Evolutionary conservation across 225 moss, liverwort and hornwort species (phyloP).

Genomic region (Polytrichum commune): DNA sequence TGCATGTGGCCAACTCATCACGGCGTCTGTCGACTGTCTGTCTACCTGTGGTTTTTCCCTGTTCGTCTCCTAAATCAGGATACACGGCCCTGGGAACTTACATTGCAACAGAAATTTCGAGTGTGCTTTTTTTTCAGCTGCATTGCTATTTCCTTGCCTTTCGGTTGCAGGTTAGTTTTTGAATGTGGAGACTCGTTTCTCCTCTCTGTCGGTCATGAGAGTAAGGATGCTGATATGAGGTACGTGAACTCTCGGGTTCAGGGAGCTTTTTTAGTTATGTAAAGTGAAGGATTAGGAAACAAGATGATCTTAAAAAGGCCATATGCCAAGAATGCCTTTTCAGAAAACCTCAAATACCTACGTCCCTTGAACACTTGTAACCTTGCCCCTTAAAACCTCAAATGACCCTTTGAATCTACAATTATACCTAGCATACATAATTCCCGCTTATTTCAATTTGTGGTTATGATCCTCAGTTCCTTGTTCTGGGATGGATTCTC

Average conservation of each 20-base stretch:
- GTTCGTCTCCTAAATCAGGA: slow-evolving; percentile 30
- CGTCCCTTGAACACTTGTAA: background rate
- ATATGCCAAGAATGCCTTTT: background rate
- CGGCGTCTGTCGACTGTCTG: slow-evolving; percentile 1
- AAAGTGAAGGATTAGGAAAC: no score
- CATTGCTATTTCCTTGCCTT: slow-evolving; percentile 24
- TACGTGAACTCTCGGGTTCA: no score
- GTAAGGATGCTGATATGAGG: no score
- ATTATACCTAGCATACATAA: no score
- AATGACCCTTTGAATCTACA: no score
- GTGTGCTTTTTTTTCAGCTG: slow-evolving; percentile 27
- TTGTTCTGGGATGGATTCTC: no score
- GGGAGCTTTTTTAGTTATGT: no score
- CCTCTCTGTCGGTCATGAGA: background rate
- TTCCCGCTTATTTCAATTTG: no score
- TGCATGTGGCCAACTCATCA: slow-evolving; percentile 14
- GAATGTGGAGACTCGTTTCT: slow-evolving; percentile 19
- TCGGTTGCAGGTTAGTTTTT: slow-evolving; percentile 23
- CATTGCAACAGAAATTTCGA: slow-evolving; percentile 20
- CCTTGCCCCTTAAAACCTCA: background rate
- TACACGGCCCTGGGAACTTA: slow-evolving; percentile 11
- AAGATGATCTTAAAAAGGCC: no score
- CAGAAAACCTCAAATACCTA: background rate
- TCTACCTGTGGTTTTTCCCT: slow-evolving; percentile 24
- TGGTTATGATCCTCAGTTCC: no score